Percentiles rank a stretch among this genome's conserved stretches.
phyloP scores from a whole-genome alignment of 176 grass and related monocot genomes.

The Otatea glauca region DNA sequence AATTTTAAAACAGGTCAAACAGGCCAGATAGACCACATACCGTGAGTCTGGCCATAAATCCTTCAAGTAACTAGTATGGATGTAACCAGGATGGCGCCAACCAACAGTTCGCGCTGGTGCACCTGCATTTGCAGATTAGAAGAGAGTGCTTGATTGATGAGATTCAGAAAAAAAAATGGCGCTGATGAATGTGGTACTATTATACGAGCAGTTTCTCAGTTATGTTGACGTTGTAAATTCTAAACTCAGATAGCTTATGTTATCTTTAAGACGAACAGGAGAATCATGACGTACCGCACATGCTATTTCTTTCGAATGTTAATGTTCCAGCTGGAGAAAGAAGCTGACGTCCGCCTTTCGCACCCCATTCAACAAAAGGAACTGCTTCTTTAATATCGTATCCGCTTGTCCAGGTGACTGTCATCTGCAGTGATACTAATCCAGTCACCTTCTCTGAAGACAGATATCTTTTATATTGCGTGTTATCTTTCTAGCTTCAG shows the following conservation, averaged over 20 bases:
- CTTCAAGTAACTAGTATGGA: slow-evolving; percentile 89
- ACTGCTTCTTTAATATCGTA: slow-evolving; percentile 67
- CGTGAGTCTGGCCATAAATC: slow-evolving; percentile 82
- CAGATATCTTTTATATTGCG: slow-evolving; percentile 3
- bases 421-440: slow-evolving; percentile 52
- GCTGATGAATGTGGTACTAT: neutral
- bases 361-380: slow-evolving; percentile 87
- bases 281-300: slow-evolving; percentile 63
- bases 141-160: slow-evolving; percentile 2
- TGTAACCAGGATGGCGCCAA: slow-evolving; percentile 91
- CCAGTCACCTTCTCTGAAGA: neutral
- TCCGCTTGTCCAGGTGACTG: slow-evolving; percentile 89
- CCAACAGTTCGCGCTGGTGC: slow-evolving; percentile 82
- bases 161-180: neutral
- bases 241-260: slow-evolving; percentile 17
- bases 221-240: neutral
- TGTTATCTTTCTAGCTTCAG: neutral
- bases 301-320: slow-evolving; percentile 70
- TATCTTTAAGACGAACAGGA: neutral
- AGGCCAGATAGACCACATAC: slow-evolving; percentile 51
- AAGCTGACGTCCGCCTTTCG: slow-evolving; percentile 23
- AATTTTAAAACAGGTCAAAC: neutral
- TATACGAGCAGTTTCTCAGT: neutral
- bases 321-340: slow-evolving; percentile 76
- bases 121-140: slow-evolving; percentile 54